A percentile compares a stretch with the other conserved stretches of the same genome.
phyloP scores from a whole-genome alignment of 192 early-diverging fungal genomes.

The Coemansia sp. region DNA sequence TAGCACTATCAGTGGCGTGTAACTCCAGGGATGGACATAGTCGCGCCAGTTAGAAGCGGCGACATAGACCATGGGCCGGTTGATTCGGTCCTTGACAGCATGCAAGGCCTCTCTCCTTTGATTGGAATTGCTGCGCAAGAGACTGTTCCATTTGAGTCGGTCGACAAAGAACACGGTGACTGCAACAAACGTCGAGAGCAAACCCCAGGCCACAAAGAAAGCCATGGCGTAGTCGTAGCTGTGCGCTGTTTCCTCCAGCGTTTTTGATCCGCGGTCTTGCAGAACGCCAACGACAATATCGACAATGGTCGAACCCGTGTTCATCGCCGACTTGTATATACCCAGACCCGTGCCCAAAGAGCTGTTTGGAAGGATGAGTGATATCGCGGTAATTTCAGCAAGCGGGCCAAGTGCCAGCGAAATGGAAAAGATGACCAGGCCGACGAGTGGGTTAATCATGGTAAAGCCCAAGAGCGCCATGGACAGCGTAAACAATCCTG shows the following conservation, averaged over 20 bases:
- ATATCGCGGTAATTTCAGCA: conserved; percentile 62
- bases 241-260: conserved; percentile 37
- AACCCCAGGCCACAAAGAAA: conserved; percentile 55
- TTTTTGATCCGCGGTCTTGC: conserved; percentile 55
- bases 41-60: conserved; percentile 45
- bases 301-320: conserved; percentile 62
- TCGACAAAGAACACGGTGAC: conserved; percentile 41
- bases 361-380: conserved; percentile 59
- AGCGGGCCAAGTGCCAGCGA: conserved; percentile 65
- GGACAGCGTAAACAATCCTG: conserved; percentile 36
- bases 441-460: conserved; percentile 57
- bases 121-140: conserved; percentile 33
- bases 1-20: conserved; percentile 36
- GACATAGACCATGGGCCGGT: conserved; percentile 36
- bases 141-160: conserved; percentile 34
- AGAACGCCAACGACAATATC: conserved; percentile 64
- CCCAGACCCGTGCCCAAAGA: conserved; percentile 64
- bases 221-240: conserved; percentile 57
- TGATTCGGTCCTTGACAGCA: conserved; percentile 39
- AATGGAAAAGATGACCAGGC: conserved; percentile 59
- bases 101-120: conserved; percentile 33
- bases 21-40: conserved; percentile 42
- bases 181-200: conserved; percentile 39
- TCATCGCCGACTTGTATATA: conserved; percentile 65
- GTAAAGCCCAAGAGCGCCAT: conserved; percentile 62